Base-by-base conservation (phyloP, 2,329 filamentous ascomycete species). In the Alternaria arbusti region DNA sequence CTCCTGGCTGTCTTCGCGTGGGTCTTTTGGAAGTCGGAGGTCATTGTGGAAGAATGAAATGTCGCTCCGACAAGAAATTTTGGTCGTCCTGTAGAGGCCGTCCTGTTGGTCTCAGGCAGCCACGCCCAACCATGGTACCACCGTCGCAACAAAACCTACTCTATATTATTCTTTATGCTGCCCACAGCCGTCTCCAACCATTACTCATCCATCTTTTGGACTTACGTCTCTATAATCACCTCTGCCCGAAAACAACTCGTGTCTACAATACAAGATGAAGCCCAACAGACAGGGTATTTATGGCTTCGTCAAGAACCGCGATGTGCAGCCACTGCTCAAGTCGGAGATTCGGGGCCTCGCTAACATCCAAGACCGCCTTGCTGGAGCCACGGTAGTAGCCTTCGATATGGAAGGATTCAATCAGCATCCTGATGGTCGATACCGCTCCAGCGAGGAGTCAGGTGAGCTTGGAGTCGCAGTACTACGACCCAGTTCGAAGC, bases 21-120 rank as follows among this genome's bases (percentile, higher is more conserved):
- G 81, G 54, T 78, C 4, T 73, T 82, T 25, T 84, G 82, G 82
- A 74, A 72, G 60, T 73, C 74, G 2, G 81, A 83, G 23, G 45
- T 59, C 6, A 40, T 40, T 12, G 67, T 36, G 20, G 46, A 56
- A n/a, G 40, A 45, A 26, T 45, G 17, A 20, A 15, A 12, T 13
- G 15, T 44, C 15, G 30, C 20, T 13, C 7, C 23, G 32, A 26
- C 15, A 26, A 13, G 13, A 22, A 32, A 36, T 3, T 15, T 13
- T 25, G 9, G 22, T 25, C 30, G 46, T 20, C 44, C 12, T 23
- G 3, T 11, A 45, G 11, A 45, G 17, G 11, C 3, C 43, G 1
- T 45, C 43, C 44, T 3, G 22, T 22, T 46, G 17, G 46, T 4
- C 28, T 17, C 46, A 28, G n/a, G 30, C 25, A 30, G 25, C 25